phyloP scores from a whole-genome alignment of 2,329 filamentous ascomycete species.

The Cercospora sesami region DNA sequence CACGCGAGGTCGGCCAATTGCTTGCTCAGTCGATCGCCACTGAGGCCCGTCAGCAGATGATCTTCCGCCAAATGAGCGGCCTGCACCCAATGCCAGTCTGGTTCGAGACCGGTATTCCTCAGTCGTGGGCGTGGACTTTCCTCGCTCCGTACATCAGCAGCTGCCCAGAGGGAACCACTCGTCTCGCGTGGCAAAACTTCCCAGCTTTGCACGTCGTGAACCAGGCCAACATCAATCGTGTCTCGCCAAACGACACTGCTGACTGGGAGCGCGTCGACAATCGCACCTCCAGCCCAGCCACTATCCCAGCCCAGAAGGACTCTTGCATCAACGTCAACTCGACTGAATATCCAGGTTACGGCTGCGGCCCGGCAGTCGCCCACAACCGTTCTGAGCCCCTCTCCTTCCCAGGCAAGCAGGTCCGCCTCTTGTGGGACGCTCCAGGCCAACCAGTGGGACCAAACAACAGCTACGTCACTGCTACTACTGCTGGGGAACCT shows the following conservation, averaged over 20 bases:
- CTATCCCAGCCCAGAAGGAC: slow-evolving; percentile 48
- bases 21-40: slow-evolving; percentile 74
- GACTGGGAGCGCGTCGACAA: slow-evolving; percentile 65
- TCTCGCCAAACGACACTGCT: slow-evolving; percentile 62
- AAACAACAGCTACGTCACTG: slow-evolving; percentile 78
- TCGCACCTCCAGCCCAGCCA: slow-evolving; percentile 58
- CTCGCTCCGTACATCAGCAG: slow-evolving; percentile 77
- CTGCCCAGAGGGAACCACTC: slow-evolving; percentile 71
- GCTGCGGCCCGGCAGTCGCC: slow-evolving; percentile 65
- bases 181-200: slow-evolving; percentile 82
- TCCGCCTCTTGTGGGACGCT: slow-evolving; percentile 71
- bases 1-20: slow-evolving; percentile 70
- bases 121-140: slow-evolving; percentile 81
- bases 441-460: slow-evolving; percentile 70
- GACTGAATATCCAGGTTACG: slow-evolving; percentile 45
- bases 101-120: slow-evolving; percentile 77
- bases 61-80: slow-evolving; percentile 79
- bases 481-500: slow-evolving; percentile 57
- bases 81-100: slow-evolving; percentile 80
- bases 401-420: slow-evolving; percentile 70
- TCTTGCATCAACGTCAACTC: slow-evolving; percentile 60
- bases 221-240: slow-evolving; percentile 71
- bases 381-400: slow-evolving; percentile 70
- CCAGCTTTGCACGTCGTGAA: slow-evolving; percentile 70
- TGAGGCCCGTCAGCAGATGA: slow-evolving; percentile 79